Percentiles rank a stretch among this genome's conserved stretches.
Conservation (phyloP, 352 stramenopile genomes). For the Halophytophthora batemanensis region DNA sequence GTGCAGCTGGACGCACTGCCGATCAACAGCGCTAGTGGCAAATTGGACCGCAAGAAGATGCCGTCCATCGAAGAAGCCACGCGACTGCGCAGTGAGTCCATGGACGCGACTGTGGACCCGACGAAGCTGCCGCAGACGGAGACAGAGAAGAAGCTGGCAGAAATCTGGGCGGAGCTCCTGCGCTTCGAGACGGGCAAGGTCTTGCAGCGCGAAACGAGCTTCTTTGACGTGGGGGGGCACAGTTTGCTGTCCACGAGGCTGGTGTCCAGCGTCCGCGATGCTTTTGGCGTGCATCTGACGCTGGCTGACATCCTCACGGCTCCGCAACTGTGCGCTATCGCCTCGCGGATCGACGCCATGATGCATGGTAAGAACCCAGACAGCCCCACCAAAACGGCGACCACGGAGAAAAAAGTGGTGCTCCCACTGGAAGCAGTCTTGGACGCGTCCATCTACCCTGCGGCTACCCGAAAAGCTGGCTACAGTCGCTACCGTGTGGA, state of each 20-base stretch:
- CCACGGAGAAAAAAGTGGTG: constrained; percentile 40
- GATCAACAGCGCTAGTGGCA: constrained; percentile 86
- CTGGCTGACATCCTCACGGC: constrained; percentile 71
- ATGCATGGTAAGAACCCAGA: constrained; percentile 10
- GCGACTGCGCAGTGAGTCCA: constrained; percentile 64
- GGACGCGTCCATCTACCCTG: constrained; percentile 70
- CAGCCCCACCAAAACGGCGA: background rate
- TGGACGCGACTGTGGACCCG: constrained; percentile 57
- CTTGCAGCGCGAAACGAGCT: constrained; percentile 59
- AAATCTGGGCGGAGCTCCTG: constrained; percentile 67
- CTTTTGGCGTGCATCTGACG: constrained; percentile 64
- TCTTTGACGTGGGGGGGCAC: constrained; percentile 84
- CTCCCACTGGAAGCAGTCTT: constrained; percentile 63
- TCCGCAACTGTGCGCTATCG: constrained; percentile 55
- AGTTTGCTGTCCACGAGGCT: constrained; percentile 71
- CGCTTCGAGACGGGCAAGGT: constrained; percentile 52
- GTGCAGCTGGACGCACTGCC: constrained; percentile 81
- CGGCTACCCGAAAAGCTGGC: constrained; percentile 61
- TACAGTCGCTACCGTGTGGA: constrained; percentile 82
- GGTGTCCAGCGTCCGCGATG: constrained; percentile 65
- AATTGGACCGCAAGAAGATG: constrained; percentile 89
- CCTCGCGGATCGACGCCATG: constrained; percentile 45
- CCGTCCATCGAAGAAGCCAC: constrained; percentile 62
- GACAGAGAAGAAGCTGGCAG: constrained; percentile 56
- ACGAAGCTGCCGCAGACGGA: constrained; percentile 48